phyloP scores from a whole-genome alignment of 768 basidiomycete genomes.

The Leccinum imitatum region DNA sequence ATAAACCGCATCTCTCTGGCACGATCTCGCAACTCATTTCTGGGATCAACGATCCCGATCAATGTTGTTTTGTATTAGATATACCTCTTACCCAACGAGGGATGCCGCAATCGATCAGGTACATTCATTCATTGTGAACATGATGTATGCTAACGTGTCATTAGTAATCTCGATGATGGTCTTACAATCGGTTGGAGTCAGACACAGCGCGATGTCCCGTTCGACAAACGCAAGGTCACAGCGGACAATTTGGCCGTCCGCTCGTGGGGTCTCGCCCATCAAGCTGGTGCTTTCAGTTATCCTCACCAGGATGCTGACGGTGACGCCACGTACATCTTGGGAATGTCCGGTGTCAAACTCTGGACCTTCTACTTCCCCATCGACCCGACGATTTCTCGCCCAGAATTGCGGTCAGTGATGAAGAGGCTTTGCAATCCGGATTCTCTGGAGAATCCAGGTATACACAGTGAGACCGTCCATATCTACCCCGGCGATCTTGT shows the following conservation, averaged over 20 bases:
- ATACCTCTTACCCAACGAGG: background rate
- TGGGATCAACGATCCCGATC: background rate
- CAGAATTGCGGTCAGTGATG: background rate
- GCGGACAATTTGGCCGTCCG: background rate
- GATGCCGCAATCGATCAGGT: background rate
- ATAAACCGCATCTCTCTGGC: background rate
- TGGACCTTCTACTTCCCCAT: background rate
- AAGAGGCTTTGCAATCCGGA: background rate
- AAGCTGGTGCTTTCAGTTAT: background rate
- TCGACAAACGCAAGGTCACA: background rate
- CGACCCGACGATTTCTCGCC: background rate
- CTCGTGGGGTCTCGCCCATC: background rate
- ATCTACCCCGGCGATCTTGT: background rate
- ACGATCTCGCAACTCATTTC: background rate
- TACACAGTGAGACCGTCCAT: background rate
- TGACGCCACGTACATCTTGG: background rate
- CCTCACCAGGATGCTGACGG: conserved; percentile 15
- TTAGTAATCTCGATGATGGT: conserved; percentile 7
- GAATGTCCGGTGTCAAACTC: conserved; percentile 4
- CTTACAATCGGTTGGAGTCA: conserved; percentile 5
- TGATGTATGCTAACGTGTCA: background rate
- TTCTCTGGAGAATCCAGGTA: background rate
- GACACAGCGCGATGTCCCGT: background rate
- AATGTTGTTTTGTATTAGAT: background rate
- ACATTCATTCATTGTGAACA: no score